phyloP scores from a whole-genome alignment of 2,329 filamentous ascomycete species.

The Cytospora leucostoma region DNA sequence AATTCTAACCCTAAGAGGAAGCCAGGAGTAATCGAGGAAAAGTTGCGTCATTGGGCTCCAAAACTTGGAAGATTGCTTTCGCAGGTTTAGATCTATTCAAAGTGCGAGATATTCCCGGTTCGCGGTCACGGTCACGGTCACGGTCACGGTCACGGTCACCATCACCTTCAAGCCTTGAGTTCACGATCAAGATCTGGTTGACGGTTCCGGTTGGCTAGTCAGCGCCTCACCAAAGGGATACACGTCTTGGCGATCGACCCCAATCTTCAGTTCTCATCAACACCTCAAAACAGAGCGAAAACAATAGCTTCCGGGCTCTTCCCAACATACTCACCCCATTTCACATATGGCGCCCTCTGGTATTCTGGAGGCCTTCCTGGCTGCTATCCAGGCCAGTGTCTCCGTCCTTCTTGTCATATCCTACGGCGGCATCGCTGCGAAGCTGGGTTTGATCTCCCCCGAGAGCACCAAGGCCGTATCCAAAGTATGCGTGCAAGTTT shows the following conservation, averaged over 20 bases:
- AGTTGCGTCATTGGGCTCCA: no score
- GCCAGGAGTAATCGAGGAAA: no score
- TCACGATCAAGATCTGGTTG: no score
- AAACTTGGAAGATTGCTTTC: no score
- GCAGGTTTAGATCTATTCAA: no score
- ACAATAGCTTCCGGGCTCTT: background rate
- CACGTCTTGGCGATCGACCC: background rate
- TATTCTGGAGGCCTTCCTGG: conserved; percentile 43
- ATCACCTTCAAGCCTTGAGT: no score
- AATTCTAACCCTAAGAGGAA: no score
- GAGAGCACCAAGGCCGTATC: conserved; percentile 45
- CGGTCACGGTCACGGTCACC: no score
- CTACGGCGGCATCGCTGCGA: conserved; percentile 46
- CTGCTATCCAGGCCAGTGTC: conserved; percentile 48
- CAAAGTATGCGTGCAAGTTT: conserved; percentile 49
- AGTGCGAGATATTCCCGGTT: no score
- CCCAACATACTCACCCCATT: background rate
- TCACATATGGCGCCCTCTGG: conserved; percentile 30
- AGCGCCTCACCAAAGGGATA: background rate
- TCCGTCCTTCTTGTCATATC: conserved; percentile 50
- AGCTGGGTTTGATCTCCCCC: conserved; percentile 41
- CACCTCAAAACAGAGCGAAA: background rate
- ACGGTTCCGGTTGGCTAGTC: background rate
- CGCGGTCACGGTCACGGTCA: no score
- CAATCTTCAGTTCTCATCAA: background rate